phyloP scores from a whole-genome alignment of 2,329 filamentous ascomycete genomes.

The Ambrosiella cleistominuta region DNA sequence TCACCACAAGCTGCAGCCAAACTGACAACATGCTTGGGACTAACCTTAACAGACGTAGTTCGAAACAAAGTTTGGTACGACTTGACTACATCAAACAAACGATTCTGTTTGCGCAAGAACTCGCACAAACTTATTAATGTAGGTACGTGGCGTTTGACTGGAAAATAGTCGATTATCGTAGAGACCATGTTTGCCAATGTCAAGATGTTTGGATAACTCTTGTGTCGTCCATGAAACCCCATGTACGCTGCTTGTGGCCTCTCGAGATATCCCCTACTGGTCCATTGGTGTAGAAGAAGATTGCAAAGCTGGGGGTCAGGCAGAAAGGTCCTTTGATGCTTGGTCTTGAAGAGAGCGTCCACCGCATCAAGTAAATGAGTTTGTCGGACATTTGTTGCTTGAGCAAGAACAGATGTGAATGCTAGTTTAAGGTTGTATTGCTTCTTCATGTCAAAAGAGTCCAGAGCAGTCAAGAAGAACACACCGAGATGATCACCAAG shows the following conservation, averaged over 20 bases:
- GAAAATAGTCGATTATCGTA: conserved; percentile 6
- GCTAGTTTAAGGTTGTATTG: neutral
- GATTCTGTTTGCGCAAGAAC: conserved; percentile 12
- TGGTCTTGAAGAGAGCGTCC: conserved; percentile 7
- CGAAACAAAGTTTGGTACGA: conserved; percentile 13
- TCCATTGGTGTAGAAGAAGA: conserved; percentile 15
- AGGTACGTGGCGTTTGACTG: conserved; percentile 4
- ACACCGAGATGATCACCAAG: neutral
- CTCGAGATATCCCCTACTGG: conserved; percentile 13
- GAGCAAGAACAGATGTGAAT: conserved; percentile 14
- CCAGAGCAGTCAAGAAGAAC: neutral
- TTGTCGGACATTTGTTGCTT: conserved; percentile 13
- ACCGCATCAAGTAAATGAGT: conserved; percentile 14
- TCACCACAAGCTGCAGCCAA: conserved; percentile 15
- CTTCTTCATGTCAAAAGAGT: neutral
- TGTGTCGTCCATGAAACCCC: neutral
- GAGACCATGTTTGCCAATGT: conserved; percentile 8
- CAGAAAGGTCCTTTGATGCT: neutral
- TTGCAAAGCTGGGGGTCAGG: conserved; percentile 13
- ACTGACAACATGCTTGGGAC: conserved; percentile 2
- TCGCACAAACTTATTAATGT: conserved; percentile 13
- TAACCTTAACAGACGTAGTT: neutral
- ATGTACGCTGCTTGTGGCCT: neutral
- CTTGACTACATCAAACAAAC: conserved; percentile 12
- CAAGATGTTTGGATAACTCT: neutral